Evolutionary conservation across 306 rosid genomes (phyloP).

Genomic region (Casuarina glauca): DNA sequence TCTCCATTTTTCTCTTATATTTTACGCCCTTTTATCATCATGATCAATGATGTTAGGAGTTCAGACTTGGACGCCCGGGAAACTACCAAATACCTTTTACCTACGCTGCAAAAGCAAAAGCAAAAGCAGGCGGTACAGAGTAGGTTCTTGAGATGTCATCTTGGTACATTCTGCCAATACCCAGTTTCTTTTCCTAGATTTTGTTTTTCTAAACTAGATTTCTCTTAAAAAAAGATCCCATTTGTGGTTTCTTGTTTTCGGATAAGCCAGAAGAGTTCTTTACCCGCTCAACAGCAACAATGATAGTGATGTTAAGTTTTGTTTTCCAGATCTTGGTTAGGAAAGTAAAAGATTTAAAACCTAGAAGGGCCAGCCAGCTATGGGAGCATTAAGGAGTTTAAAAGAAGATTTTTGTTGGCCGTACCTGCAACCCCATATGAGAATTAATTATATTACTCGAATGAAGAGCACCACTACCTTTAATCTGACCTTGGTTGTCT

Average conservation of each 20-base stretch:
- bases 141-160: background rate
- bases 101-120: background rate
- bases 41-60: conserved; percentile 32
- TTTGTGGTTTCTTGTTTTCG: too few relatives aligned
- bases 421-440: background rate
- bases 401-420: background rate
- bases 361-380: background rate
- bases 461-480: conserved; percentile 6
- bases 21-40: conserved; percentile 14
- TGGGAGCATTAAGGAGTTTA: background rate
- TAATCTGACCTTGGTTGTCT: conserved; percentile 24
- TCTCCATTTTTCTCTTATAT: conserved; percentile 17
- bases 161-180: too few relatives aligned
- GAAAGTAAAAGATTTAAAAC: conserved; percentile 1
- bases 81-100: background rate
- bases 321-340: background rate
- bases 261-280: too few relatives aligned
- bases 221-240: background rate
- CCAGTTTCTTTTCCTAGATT: too few relatives aligned
- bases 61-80: background rate
- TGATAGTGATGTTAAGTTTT: background rate
- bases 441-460: conserved; percentile 1
- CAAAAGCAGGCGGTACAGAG: background rate
- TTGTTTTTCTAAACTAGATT: background rate
- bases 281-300: too few relatives aligned